Base-by-base conservation (phyloP, 1,284 basidiomycete genomes). In the Ustilago loliicola region DNA sequence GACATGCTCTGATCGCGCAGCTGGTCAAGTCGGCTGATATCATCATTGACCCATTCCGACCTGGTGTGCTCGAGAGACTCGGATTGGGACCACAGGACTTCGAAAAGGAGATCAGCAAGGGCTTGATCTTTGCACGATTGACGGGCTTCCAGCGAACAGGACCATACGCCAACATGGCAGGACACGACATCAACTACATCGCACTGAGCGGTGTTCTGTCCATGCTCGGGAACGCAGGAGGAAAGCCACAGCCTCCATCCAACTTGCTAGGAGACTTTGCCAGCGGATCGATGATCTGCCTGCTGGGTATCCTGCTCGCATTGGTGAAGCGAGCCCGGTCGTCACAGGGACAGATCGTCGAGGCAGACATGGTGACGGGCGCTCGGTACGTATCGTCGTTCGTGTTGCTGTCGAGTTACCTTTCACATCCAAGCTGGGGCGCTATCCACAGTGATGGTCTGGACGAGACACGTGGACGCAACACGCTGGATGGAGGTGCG, bases 121-220 rank as follows among this genome's bases (percentile, higher is more conserved):
- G 80, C 2, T 66, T 87, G 21, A 71, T 87, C 50, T 82, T 86
- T 66, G 85, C 86, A 4, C 71, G 87, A 3, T 60, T 87, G 57
- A 87, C 86, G 1, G 87, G 87, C 0, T 87, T 86, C 66, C 81
- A 86, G 36, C 72, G 87, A 11, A 69, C 67, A 32, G 82, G 82
- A 10, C 75, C 79, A 8, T 85, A 83, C 40, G 80, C 83, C 5
- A 74, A 83, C 55, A 86, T 86, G 86, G 87, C 87, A 1, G 87
- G 86, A 25, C 93, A 94, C 83, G 93, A 95, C 83, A 90, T 94
- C 77, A 94, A 94, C 83, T 95, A 94, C 83, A 89, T 94, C n/a
- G 93, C 93, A 10, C 88, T 93, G 30, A 93, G 91, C 71, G 93
- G 93, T 0, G 89, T 92, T 6, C 88, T 94, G 11, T 91, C 91